Evolutionary conservation across 1,284 basidiomycete genomes (phyloP).

Genomic region (Boletus albobrunnescens): DNA sequence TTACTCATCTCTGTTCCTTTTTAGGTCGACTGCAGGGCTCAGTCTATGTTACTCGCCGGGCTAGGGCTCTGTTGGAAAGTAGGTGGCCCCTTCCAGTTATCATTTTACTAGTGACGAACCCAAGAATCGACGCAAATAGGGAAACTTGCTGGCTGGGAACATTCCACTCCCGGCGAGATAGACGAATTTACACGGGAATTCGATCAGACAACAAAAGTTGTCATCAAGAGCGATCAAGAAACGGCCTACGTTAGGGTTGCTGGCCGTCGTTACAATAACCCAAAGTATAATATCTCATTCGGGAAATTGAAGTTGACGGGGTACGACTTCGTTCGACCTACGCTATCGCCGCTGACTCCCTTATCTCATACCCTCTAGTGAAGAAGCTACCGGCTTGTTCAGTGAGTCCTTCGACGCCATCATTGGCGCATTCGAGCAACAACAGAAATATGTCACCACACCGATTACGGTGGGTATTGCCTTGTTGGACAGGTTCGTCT

Average conservation of each 20-base stretch:
- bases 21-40: slow-evolving; percentile 1
- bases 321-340: not conserved
- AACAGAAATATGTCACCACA: slow-evolving; percentile 21
- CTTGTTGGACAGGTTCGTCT: not conserved
- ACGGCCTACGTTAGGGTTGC: slow-evolving; percentile 10
- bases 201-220: slow-evolving; percentile 6
- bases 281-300: not conserved
- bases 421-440: slow-evolving; percentile 32
- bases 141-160: slow-evolving; percentile 14
- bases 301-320: slow-evolving; percentile 15
- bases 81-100: not conserved
- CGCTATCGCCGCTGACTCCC: slow-evolving; percentile 14
- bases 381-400: slow-evolving; percentile 44
- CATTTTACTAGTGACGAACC: not conserved
- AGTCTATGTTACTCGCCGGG: not conserved
- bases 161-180: slow-evolving; percentile 21
- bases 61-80: not conserved
- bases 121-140: not conserved
- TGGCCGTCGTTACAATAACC: not conserved
- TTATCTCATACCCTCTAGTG: slow-evolving; percentile 29
- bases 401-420: slow-evolving; percentile 31
- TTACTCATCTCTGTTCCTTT: not conserved
- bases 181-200: slow-evolving; percentile 9
- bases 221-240: slow-evolving; percentile 8
- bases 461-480: slow-evolving; percentile 28